These are phyloP conservation scores for Aspergillus neoniger DNA, from an alignment of 2,329 filamentous ascomycete genomes.

Conservation along the genomic window DNA sequence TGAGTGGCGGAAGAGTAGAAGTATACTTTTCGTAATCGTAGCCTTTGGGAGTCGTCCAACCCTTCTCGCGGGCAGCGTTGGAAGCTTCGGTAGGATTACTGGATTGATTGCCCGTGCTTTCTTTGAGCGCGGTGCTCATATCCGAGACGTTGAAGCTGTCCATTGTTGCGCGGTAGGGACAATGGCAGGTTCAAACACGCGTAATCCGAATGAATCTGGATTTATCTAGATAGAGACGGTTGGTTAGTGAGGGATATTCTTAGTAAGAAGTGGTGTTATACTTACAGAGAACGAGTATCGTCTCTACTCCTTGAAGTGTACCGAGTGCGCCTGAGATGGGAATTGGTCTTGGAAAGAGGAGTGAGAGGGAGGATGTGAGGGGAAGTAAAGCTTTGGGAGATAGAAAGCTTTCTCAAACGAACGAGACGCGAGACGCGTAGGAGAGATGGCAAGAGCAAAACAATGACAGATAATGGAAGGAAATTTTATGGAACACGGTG, in stretches of 20 bases:
- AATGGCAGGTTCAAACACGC: not conserved
- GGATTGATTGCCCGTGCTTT: slow-evolving; percentile 18
- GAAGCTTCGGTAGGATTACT: slow-evolving; percentile 32
- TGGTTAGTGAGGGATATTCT: not conserved
- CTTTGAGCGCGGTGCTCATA: slow-evolving; percentile 27
- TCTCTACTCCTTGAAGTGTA: not conserved
- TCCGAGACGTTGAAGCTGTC: slow-evolving; percentile 23
- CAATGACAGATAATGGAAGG: no score
- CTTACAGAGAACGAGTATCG: not conserved
- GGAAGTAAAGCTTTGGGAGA: no score
- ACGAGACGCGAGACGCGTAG: no score
- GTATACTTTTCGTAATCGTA: slow-evolving; percentile 43
- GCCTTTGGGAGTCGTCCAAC: slow-evolving; percentile 40
- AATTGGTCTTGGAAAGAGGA: not conserved
- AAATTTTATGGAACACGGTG: no score
- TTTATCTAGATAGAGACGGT: not conserved
- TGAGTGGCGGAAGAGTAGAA: slow-evolving; percentile 8
- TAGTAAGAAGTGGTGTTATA: not conserved
- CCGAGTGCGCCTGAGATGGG: not conserved
- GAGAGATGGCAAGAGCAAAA: no score
- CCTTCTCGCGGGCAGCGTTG: slow-evolving; percentile 38
- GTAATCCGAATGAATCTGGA: not conserved
- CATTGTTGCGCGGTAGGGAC: slow-evolving; percentile 17
- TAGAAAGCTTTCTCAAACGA: no score
- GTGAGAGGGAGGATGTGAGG: no score